Base-by-base conservation (phyloP, 441 rosid species). In the Populus hybrid region DNA sequence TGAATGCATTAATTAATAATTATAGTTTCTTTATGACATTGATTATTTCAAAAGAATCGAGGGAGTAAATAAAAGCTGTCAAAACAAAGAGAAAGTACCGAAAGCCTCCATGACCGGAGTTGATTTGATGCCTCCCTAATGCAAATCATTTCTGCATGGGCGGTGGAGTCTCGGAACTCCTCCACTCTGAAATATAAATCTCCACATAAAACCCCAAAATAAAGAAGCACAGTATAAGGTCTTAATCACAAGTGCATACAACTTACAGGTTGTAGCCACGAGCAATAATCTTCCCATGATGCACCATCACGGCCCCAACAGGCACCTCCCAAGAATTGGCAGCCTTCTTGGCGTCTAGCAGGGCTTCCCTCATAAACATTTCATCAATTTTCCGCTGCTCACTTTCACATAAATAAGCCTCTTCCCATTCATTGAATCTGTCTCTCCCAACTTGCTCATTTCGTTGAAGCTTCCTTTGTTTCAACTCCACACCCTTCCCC, bases 291-390 rank as follows among this genome's bases (percentile, higher is more conserved):
- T 91, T 92, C 78, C 98, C 98, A 23, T 88, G 85, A 74, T 93
- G 98, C 73, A 96, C 99, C 76, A 96, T 86, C 65, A 96, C 97
- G 64, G 98, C 98, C 68, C 99, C 98, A 24, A 94, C 97, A 73
- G 98, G 99, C 66, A 96, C 99, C 84, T 96, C 99, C 99, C 99
- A 96, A 24, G 87, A 80, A 86, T 96, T 97, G 79, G 93, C 96
- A 73, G 99, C 99, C 84, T 93, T 94, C 79, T 91, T 89, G 79
- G 98, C 98, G 90, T 96, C 99, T 76, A 88, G 71, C 61, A 96
- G 77, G 2, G 98, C 99, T 87, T 96, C 99, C 83, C 89, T 91
- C 99, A 96, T 94, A 86, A 91, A 96, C 83, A 91, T 88, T 81
- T 93, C 98, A 84, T 96, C 99, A 70, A 77, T 72, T 83, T 84